These are phyloP conservation scores for Plectosphaerella cucumerina DNA, from an alignment of 2,329 filamentous ascomycete species.

Conservation along the genomic window DNA sequence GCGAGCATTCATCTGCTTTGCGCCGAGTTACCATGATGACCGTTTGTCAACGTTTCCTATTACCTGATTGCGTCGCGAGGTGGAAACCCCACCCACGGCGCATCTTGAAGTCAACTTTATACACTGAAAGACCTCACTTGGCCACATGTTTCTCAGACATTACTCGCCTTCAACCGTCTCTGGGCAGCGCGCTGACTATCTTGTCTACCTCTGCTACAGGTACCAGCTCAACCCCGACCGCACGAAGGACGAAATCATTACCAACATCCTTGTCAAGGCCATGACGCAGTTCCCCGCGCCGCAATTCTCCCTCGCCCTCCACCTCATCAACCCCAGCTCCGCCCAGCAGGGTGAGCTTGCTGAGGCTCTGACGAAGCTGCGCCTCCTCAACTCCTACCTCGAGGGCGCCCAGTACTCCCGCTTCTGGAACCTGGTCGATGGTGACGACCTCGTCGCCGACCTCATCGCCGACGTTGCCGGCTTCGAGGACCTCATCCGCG, in stretches of 20 bases:
- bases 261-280: constrained; percentile 97
- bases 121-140: neutral
- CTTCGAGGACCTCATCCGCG: constrained; percentile 90
- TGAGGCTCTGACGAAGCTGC: constrained; percentile 88
- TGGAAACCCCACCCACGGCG: constrained; percentile 48
- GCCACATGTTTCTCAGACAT: neutral
- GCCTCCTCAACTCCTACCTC: constrained; percentile 78
- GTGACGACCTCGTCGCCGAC: constrained; percentile 93
- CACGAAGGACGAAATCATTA: constrained; percentile 92
- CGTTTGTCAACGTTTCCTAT: constrained; percentile 92
- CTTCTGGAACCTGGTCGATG: constrained; percentile 92
- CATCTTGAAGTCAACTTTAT: constrained; percentile 58
- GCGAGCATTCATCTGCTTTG: constrained; percentile 9
- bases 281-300: constrained; percentile 95
- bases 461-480: constrained; percentile 89
- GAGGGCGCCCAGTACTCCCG: constrained; percentile 83
- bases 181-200: constrained; percentile 42
- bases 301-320: constrained; percentile 90
- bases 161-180: neutral
- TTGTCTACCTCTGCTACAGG: constrained; percentile 50
- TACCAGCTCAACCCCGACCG: constrained; percentile 99
- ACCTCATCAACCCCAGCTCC: constrained; percentile 82
- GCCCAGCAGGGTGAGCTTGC: constrained; percentile 67
- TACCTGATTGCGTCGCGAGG: constrained; percentile 70
- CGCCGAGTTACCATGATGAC: constrained; percentile 61